These are phyloP conservation scores for Chytridium lagenaria DNA, from an alignment of 371 early-diverging fungal species.

Conservation along the genomic window DNA sequence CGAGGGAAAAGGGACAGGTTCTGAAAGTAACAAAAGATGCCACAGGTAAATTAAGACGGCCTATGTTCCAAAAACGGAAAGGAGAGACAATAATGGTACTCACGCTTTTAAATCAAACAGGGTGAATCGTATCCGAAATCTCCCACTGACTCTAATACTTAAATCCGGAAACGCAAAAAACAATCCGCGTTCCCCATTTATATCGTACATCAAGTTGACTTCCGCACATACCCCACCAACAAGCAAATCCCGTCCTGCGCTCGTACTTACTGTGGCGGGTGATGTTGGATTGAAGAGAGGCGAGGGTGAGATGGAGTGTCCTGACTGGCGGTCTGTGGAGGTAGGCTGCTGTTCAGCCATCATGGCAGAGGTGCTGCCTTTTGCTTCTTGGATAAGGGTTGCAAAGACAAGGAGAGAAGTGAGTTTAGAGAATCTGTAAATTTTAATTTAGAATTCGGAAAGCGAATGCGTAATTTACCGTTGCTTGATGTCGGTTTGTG, in stretches of 20 bases:
- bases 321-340: not conserved
- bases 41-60: not conserved
- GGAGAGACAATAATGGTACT: slow-evolving; percentile 15
- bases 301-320: slow-evolving; percentile 1
- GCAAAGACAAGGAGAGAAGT: not conserved
- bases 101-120: slow-evolving; percentile 30
- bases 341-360: not conserved
- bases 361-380: slow-evolving; percentile 11
- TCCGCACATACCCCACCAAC: slow-evolving; percentile 74
- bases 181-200: slow-evolving; percentile 31
- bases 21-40: not conserved
- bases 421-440: not conserved
- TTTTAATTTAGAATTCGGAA: not conserved
- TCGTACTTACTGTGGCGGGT: no score
- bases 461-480: no score
- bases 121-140: slow-evolving; percentile 34
- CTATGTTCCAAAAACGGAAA: slow-evolving; percentile 18
- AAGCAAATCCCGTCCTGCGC: slow-evolving; percentile 21
- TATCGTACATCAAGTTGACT: slow-evolving; percentile 51
- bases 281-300: not conserved
- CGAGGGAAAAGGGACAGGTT: not conserved
- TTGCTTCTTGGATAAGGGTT: slow-evolving; percentile 3
- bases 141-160: slow-evolving; percentile 37
- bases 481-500: no score
- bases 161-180: slow-evolving; percentile 46